A percentile compares a stretch with the other conserved stretches of the same genome.
Conservation (phyloP, 306 rosid species). For the Quercus mongolica region DNA sequence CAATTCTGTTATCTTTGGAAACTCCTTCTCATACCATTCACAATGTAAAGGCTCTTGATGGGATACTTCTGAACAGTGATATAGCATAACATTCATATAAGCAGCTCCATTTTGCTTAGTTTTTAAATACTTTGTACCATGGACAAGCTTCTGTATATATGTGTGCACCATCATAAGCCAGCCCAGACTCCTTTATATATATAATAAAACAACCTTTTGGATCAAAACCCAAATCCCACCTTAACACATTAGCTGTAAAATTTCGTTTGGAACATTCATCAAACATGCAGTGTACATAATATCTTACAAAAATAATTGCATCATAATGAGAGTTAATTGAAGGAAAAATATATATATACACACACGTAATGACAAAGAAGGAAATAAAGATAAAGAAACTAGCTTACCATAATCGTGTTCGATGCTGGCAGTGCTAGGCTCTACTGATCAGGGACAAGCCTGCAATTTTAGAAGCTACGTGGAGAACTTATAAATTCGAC, state of each 20-base stretch:
- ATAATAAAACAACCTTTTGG: neutral
- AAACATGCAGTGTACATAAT: slow-evolving; percentile 18
- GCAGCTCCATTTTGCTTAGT: slow-evolving; percentile 28
- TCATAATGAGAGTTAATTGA: neutral
- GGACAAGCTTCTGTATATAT: slow-evolving; percentile 16
- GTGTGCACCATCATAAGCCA: slow-evolving; percentile 32
- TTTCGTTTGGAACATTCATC: slow-evolving; percentile 26
- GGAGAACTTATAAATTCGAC: neutral
- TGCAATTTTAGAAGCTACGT: neutral
- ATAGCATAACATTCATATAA: slow-evolving; percentile 34
- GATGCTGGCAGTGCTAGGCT: neutral
- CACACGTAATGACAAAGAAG: neutral
- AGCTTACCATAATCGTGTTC: neutral
- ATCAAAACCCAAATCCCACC: neutral
- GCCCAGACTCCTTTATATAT: neutral
- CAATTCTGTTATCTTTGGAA: slow-evolving; percentile 43
- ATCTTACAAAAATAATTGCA: neutral
- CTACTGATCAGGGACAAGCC: neutral
- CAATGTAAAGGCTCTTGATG: slow-evolving; percentile 25
- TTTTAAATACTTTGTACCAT: slow-evolving; percentile 20
- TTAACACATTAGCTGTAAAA: neutral
- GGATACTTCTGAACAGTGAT: slow-evolving; percentile 46
- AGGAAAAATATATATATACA: neutral
- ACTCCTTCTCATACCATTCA: slow-evolving; percentile 51
- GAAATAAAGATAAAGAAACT: neutral